Evolutionary conservation across 441 rosid genomes (phyloP), one percentile per base, ranked within the genome.

Genomic region (Theobroma grandiflorum): DNA sequence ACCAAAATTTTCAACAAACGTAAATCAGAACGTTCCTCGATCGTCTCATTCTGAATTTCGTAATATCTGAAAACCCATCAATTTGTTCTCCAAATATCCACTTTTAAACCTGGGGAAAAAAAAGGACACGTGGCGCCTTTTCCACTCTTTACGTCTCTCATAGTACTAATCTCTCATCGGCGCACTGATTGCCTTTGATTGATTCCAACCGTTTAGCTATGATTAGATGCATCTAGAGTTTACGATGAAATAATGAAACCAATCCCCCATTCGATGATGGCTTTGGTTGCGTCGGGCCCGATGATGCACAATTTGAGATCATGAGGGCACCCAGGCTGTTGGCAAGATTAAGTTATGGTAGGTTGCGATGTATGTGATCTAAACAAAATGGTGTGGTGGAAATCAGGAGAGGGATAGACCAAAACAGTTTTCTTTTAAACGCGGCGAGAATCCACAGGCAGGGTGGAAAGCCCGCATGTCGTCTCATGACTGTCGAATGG

Each of bases 391-490:
- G 22, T 74, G 74, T 76, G 68, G 81, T 57, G 85, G 72, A 78
- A 71, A 75, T 50, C 67, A 70, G 9, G 26, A 0, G 55, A n/a
- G 35, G 7, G 62, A 50, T 63, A 8, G 18, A 62, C 81, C 69
- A 14, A 35, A 52, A 7, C 40, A 49, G 49, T 6, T 52, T 2
- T 16, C 3, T 57, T 37, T 38, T 20, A 65, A 31, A 81, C 83
- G 77, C 84, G 84, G 79, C 70, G 77, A 58, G 37, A 68, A 38
- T 74, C 40, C 68, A 22, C 11, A 3, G 20, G 40, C 47, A 4
- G 55, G 0, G 20, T 70, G 82, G 8, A 68, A 72, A 81, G 38
- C 58, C 40, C 75, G 57, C 83, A 68, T 66, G 76, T 78, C 59
- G 38, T 57, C 37, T 18, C 63, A 35, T 57, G 35, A 37, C 47